phyloP scores from a whole-genome alignment of 177 flowering plant genomes.

The Vitis hybrid region DNA sequence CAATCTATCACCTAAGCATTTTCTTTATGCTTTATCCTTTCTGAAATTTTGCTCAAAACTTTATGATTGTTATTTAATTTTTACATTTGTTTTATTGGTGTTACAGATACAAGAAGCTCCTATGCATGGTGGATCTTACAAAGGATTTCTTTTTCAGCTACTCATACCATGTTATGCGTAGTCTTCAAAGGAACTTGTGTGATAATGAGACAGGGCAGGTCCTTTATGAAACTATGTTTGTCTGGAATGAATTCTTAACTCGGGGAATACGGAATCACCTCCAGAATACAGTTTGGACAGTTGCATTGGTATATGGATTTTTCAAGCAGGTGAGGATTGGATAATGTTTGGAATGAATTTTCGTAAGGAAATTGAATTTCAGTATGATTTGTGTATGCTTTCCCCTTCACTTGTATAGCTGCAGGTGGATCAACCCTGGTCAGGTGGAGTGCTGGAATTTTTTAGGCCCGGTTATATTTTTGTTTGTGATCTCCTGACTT shows the following conservation, averaged over 20 bases:
- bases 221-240: slow-evolving; percentile 57
- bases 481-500: not conserved
- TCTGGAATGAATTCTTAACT: slow-evolving; percentile 59
- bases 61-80: not conserved
- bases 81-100: slow-evolving; percentile 9
- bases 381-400: not conserved
- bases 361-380: not conserved
- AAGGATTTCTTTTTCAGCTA: slow-evolving; percentile 65
- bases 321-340: slow-evolving; percentile 45
- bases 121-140: slow-evolving; percentile 51
- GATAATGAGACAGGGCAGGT: slow-evolving; percentile 35
- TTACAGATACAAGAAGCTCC: slow-evolving; percentile 52
- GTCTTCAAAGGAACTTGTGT: slow-evolving; percentile 49
- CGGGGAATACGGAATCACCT: slow-evolving; percentile 47
- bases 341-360: not conserved
- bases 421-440: not conserved
- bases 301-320: slow-evolving; percentile 56
- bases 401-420: not conserved
- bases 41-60: not conserved
- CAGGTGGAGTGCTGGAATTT: not conserved
- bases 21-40: not conserved
- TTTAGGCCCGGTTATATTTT: not conserved
- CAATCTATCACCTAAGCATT: not conserved
- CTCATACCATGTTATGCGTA: slow-evolving; percentile 54
- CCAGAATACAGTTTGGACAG: slow-evolving; percentile 55